A percentile compares a stretch with the other conserved stretches of the same genome.
phyloP scores from a whole-genome alignment of 345 rosid genomes.

The Murraya koenigii region DNA sequence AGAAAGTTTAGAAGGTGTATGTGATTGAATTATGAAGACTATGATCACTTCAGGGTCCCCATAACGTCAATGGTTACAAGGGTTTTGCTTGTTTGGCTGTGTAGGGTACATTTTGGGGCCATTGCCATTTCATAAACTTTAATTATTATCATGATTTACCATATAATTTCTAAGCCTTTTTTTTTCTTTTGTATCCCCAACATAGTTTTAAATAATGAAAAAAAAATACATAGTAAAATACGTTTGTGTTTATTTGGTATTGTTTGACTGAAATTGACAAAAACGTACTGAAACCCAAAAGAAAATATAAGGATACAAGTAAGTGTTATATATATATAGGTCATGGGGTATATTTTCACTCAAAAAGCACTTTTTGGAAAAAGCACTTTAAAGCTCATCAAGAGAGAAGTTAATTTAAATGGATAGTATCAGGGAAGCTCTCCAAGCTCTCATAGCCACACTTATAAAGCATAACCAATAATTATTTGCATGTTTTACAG shows the following conservation, averaged over 20 bases:
- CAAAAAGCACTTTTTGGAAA: not conserved
- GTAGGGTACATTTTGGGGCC: not conserved
- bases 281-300: too few relatives aligned
- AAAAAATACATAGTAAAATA: too few relatives aligned
- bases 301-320: not conserved
- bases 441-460: not conserved
- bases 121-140: not conserved
- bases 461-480: not conserved
- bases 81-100: not conserved
- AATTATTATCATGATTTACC: not conserved
- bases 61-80: not conserved
- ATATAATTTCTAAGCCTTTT: not conserved
- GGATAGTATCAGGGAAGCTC: not conserved
- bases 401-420: not conserved
- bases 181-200: not conserved
- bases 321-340: too few relatives aligned
- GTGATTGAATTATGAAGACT: slow-evolving; percentile 5
- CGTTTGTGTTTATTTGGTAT: too few relatives aligned
- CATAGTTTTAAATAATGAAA: too few relatives aligned
- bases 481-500: slow-evolving; percentile 8
- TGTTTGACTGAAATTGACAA: too few relatives aligned
- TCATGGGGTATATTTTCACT: not conserved
- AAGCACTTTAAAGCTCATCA: not conserved
- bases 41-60: slow-evolving; percentile 2
- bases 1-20: not conserved